phyloP scores from a whole-genome alignment of 2,329 filamentous ascomycete species.

The Sphaerulina vaccinii region DNA sequence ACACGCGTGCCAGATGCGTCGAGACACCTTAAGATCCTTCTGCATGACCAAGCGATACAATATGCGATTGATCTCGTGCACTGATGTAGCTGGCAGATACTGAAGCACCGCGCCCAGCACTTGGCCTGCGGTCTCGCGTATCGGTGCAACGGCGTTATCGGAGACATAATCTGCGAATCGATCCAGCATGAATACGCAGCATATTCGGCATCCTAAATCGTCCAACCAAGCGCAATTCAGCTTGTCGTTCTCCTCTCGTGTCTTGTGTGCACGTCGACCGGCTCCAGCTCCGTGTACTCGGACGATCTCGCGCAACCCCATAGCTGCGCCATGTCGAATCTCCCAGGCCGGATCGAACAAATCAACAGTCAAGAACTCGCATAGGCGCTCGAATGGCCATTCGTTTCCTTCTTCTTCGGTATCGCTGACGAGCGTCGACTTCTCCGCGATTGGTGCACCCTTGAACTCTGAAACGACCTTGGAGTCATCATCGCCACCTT shows the following conservation, averaged over 20 bases:
- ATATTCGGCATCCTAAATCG: conserved; percentile 89
- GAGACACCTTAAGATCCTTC: conserved; percentile 70
- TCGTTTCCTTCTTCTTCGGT: conserved; percentile 73
- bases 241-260: conserved; percentile 69
- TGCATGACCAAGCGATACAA: conserved; percentile 92
- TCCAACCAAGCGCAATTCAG: conserved; percentile 86
- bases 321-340: conserved; percentile 89
- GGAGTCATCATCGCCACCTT: conserved; percentile 77
- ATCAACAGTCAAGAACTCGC: conserved; percentile 89
- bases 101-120: conserved; percentile 85
- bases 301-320: conserved; percentile 88
- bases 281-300: conserved; percentile 89
- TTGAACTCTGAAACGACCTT: conserved; percentile 97
- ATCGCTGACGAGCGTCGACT: conserved; percentile 79
- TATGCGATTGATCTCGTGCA: conserved; percentile 79
- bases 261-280: conserved; percentile 71
- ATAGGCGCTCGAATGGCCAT: conserved; percentile 93
- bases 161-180: conserved; percentile 97
- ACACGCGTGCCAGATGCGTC: conserved; percentile 86
- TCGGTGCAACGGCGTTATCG: conserved; percentile 93
- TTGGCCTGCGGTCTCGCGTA: conserved; percentile 92
- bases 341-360: conserved; percentile 95
- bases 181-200: conserved; percentile 95
- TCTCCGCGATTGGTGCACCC: conserved; percentile 74
- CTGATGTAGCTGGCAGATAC: conserved; percentile 74